These are phyloP conservation scores for Fraxinus xanthoxyloides DNA, from an alignment of 305 asterid species.

Conservation along the genomic window DNA sequence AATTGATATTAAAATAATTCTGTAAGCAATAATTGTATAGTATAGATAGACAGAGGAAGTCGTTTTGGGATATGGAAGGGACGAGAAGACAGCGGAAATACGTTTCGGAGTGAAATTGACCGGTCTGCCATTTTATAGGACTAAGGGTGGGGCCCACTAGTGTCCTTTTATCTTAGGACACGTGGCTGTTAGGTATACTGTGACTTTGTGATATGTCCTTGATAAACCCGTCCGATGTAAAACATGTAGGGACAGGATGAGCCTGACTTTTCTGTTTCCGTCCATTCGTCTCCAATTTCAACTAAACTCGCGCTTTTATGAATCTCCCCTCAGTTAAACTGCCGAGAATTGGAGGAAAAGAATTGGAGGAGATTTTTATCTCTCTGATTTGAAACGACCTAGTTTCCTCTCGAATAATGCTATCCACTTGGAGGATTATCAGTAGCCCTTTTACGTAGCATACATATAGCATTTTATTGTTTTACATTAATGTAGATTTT, in stretches of 20 bases:
- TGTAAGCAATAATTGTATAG: constrained; percentile 9
- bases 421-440: too few species aligned
- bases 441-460: background rate
- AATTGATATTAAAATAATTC: background rate
- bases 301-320: background rate
- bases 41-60: constrained; percentile 17
- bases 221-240: constrained; percentile 6
- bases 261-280: background rate
- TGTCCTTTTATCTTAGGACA: constrained; percentile 32
- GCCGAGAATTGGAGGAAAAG: background rate
- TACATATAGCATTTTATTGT: too few species aligned
- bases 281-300: constrained; percentile 5
- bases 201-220: constrained; percentile 11
- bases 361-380: background rate
- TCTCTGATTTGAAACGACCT: background rate
- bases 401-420: background rate
- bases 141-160: constrained; percentile 33
- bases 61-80: constrained; percentile 33
- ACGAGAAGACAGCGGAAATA: constrained; percentile 30
- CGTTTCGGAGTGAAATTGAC: constrained; percentile 18
- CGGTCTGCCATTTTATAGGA: constrained; percentile 27
- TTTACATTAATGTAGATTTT: too few species aligned
- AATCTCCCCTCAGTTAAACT: background rate
- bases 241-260: background rate
- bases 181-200: constrained; percentile 18